Evolutionary conservation across 129 eudicot species (phyloP).

Genomic region (Gnaphalium uliginosum): DNA sequence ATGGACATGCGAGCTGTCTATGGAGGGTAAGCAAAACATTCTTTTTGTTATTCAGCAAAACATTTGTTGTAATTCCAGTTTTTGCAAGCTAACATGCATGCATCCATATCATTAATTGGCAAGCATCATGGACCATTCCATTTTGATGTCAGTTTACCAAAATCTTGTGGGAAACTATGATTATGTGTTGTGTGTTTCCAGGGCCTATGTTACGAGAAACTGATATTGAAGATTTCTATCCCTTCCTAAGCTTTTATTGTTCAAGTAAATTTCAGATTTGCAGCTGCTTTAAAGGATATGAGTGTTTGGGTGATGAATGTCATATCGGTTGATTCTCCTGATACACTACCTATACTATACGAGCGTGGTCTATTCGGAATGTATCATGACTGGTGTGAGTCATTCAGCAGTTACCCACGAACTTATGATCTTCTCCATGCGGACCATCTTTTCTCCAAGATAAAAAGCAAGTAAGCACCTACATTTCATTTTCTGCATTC

Average conservation of each 20-base stretch:
- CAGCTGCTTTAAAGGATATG: constrained; percentile 73
- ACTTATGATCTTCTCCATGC: constrained; percentile 95
- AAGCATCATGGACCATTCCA: background rate
- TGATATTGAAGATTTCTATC: background rate
- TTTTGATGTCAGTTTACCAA: background rate
- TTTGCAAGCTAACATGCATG: background rate
- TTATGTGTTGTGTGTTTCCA: constrained; percentile 6
- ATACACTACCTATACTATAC: constrained; percentile 77
- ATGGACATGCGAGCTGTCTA: constrained; percentile 89
- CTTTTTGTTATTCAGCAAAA: background rate
- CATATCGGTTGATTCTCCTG: constrained; percentile 70
- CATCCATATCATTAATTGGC: background rate
- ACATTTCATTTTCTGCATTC: background rate
- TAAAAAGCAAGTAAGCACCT: constrained; percentile 54
- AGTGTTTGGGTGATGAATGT: constrained; percentile 87
- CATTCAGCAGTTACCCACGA: constrained; percentile 89
- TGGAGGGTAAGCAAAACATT: constrained; percentile 68
- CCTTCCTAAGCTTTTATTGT: constrained; percentile 11
- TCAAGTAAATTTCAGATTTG: constrained; percentile 58
- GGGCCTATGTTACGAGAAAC: background rate
- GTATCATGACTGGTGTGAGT: constrained; percentile 96
- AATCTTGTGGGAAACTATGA: background rate
- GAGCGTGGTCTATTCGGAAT: constrained; percentile 92
- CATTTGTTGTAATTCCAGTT: background rate
- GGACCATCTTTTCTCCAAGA: constrained; percentile 85